Conservation (phyloP, 208 protist genomes). For the Angomonas deanei region DNA sequence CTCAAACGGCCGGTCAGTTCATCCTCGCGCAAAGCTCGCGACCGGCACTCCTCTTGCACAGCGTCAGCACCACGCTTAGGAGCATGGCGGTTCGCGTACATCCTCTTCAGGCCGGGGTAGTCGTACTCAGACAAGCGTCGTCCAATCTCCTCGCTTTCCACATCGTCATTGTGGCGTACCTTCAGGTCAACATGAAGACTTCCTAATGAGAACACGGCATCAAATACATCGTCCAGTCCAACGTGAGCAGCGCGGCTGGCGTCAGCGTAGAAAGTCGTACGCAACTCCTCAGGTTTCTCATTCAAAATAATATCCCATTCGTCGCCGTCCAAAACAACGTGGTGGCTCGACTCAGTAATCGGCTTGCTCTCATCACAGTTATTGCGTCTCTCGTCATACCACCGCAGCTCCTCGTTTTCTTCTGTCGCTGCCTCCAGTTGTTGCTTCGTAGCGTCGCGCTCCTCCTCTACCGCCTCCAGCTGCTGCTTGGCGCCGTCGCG, state of each 20-base stretch:
- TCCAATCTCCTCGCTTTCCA: slow-evolving; percentile 25
- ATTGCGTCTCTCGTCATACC: slow-evolving; percentile 10
- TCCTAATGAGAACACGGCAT: slow-evolving; percentile 20
- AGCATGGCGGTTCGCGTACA: slow-evolving; percentile 19
- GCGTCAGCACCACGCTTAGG: slow-evolving; percentile 3
- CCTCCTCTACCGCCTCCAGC: background rate
- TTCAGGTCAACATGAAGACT: slow-evolving; percentile 27
- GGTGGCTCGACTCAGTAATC: slow-evolving; percentile 1
- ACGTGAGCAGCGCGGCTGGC: slow-evolving; percentile 22
- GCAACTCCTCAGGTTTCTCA: slow-evolving; percentile 13
- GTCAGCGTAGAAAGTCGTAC: slow-evolving; percentile 22
- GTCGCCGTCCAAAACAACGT: slow-evolving; percentile 16
- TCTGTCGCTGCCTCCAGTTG: slow-evolving; percentile 1
- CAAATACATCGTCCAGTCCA: slow-evolving; percentile 19
- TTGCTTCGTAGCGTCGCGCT: background rate
- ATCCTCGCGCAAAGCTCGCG: background rate
- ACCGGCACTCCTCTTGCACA: background rate
- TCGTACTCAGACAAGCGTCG: slow-evolving; percentile 23
- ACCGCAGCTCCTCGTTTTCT: slow-evolving; percentile 9
- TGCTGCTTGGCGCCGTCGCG: background rate
- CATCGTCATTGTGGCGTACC: slow-evolving; percentile 30
- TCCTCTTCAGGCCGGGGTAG: slow-evolving; percentile 16
- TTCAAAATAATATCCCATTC: slow-evolving; percentile 25
- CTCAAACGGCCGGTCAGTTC: background rate
- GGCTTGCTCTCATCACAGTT: slow-evolving; percentile 8